phyloP scores from a whole-genome alignment of 805 yeast species.

The Suhomyces emberorum region DNA sequence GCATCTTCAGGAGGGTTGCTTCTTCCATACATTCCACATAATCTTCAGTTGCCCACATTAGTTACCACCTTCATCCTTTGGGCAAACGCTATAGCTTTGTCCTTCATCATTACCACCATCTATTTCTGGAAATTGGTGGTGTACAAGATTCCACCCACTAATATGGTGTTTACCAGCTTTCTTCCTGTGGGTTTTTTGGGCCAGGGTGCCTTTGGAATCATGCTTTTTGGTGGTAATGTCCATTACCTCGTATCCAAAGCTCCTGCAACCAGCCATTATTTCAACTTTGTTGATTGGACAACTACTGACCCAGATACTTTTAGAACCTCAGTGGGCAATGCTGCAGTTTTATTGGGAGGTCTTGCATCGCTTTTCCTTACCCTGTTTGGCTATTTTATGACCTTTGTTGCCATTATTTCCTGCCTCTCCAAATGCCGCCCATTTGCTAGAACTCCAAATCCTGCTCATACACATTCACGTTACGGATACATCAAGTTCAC shows the following conservation, averaged over 20 bases:
- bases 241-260: conserved; percentile 16
- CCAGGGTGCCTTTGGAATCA: conserved; percentile 73
- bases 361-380: conserved; percentile 36
- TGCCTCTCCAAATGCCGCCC: conserved; percentile 42
- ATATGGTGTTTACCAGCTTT: conserved; percentile 60
- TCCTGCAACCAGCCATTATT: conserved; percentile 1
- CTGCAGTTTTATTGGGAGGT: conserved; percentile 7
- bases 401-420: conserved; percentile 34
- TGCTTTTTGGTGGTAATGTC: conserved; percentile 49
- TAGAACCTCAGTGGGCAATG: neutral
- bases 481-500: conserved; percentile 20
- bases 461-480: conserved; percentile 14
- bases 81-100: conserved; percentile 65
- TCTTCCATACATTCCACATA: conserved; percentile 39
- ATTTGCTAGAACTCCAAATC: conserved; percentile 29
- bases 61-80: conserved; percentile 57
- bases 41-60: conserved; percentile 50
- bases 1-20: conserved; percentile 68
- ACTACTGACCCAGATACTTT: conserved; percentile 1
- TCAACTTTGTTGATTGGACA: conserved; percentile 1
- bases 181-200: conserved; percentile 83
- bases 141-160: conserved; percentile 56
- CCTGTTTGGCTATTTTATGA: conserved; percentile 57
- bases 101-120: conserved; percentile 49
- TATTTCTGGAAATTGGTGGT: conserved; percentile 59